Evolutionary conservation across 306 rosid genomes (phyloP), one percentile per base, ranked within the genome.

Genomic region (Cicer pinnatifidum): DNA sequence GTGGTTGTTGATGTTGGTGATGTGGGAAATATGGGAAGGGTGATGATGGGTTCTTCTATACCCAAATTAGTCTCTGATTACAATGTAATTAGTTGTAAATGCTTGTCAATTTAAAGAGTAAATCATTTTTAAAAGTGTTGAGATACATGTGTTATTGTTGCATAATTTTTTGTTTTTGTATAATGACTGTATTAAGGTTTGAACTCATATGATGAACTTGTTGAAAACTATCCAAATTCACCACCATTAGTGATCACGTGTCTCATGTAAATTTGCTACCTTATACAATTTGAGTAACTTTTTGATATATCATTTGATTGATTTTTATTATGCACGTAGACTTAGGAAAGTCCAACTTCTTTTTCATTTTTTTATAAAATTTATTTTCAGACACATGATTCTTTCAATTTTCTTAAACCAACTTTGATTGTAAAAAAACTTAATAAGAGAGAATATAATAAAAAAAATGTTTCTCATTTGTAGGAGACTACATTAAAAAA

Each of bases 51-150:
- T 84, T 88, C 96, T 81, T 88, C 96, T 11, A 82, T 91, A 75
- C 89, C 92, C 7, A 78, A 82, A 69, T 68, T 86, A 67, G 70
- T 65, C 19, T 86, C 86, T 19, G 86, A 84, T 82, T 66, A 75
- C 76, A 79, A 81, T 85, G 89, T 91, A 60, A 75, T 89, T 67
- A 78, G 93, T 79, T 91, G 96, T 86, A 94, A 83, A 87, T 87
- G 90, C 81, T 66, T 84, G 65, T 67, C 89, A 48, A 80, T 94
- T 52, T 94, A 83, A 85, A 75, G 37, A 35, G 9, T 13, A 53
- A 5, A 46, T 71, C 66, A 20, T 3, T 33, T 65, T 38, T 5
- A 38, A 6, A 6, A 41, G 1, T 41, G 45, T 41, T 41, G 45
- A 41, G 45, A 41, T 41, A 3, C 13, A 12, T 68, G 68, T 64